Base-by-base conservation (phyloP, 495 filamentous ascomycete species). In the Oleoguttula mirabilis region DNA sequence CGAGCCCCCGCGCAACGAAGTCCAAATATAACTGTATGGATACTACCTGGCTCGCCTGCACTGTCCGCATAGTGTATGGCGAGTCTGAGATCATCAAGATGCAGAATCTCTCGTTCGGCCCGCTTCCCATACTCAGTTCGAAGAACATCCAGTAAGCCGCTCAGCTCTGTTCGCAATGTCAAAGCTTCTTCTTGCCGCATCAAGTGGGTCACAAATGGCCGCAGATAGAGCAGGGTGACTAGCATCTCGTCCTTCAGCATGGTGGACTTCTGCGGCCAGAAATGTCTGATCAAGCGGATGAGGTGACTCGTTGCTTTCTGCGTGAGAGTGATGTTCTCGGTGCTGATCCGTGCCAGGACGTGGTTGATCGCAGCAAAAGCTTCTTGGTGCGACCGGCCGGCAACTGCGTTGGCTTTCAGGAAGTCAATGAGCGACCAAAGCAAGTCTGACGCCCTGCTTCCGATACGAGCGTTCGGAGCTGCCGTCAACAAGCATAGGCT, bases 331-430 rank as follows among this genome's bases (percentile, higher is more conserved):
- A 76, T 67, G 42, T 82, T 70, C 53, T 92, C 81, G 24, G 76
- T 74, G 28, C 83, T 64, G 2, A 76, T 72, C 49, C 65, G 73
- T 22, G 63, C 63, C 31, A 90, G 57, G 24, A 94, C 61, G 48
- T 66, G 63, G 64, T 90, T 92, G 49, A 96, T 70, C 38, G 75
- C 67, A 30, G 75, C 77, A 50, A 94, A 82, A 15, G 78, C 80
- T 37, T 75, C 59, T 49, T 81, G 77, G 45, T 84, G 79, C 22
- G 75, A 63, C 50, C 67, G 69, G 21, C 66, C 58, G 10, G 25
- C n/a, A 10, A 38, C 21, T 6, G 30, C 19, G 8, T 10, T 12
- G 16, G 14, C 22, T 7, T 34, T 25, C 39, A 94, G 68, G 50
- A 84, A 75, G 10, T 71, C 66, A 15, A 81, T 52, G 21, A 84